Percentiles rank a stretch among this genome's conserved stretches.
Conservation (phyloP, 257 asterid genomes). For the Ajuga chamaepitys region DNA sequence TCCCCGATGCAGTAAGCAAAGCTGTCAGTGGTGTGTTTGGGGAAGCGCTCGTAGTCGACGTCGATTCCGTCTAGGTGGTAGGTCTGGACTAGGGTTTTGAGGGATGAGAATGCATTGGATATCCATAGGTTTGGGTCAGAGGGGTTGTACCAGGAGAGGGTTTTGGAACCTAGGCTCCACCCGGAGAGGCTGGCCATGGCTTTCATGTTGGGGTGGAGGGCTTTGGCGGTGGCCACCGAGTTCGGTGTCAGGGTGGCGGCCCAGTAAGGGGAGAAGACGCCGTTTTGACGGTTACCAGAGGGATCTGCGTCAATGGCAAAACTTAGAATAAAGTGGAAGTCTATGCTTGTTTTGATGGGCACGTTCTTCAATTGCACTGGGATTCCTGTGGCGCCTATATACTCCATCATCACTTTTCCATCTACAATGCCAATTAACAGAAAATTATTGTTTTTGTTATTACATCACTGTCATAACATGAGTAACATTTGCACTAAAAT, state of each 20-base stretch:
- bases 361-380: conserved; percentile 34
- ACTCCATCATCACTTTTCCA: conserved; percentile 78
- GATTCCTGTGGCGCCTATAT: conserved; percentile 67
- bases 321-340: conserved; percentile 59
- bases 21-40: conserved; percentile 23
- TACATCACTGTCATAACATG: no score
- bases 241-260: conserved; percentile 42
- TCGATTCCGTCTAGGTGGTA: conserved; percentile 65
- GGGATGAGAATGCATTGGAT: conserved; percentile 52
- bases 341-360: conserved; percentile 42
- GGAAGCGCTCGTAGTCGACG: conserved; percentile 57
- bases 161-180: conserved; percentile 47
- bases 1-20: conserved; percentile 71
- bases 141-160: conserved; percentile 54
- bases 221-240: conserved; percentile 39
- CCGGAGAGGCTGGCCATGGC: conserved; percentile 76
- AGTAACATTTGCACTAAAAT: no score
- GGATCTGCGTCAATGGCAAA: conserved; percentile 64
- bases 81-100: conserved; percentile 31
- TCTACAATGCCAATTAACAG: no score
- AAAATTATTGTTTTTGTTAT: no score
- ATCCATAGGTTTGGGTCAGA: conserved; percentile 35
- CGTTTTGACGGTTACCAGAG: conserved; percentile 48
- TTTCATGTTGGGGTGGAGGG: conserved; percentile 47
- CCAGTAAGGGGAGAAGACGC: conserved; percentile 59